phyloP scores from a whole-genome alignment of 2,329 filamentous ascomycete species.

The Ophiostoma pallidulum region DNA sequence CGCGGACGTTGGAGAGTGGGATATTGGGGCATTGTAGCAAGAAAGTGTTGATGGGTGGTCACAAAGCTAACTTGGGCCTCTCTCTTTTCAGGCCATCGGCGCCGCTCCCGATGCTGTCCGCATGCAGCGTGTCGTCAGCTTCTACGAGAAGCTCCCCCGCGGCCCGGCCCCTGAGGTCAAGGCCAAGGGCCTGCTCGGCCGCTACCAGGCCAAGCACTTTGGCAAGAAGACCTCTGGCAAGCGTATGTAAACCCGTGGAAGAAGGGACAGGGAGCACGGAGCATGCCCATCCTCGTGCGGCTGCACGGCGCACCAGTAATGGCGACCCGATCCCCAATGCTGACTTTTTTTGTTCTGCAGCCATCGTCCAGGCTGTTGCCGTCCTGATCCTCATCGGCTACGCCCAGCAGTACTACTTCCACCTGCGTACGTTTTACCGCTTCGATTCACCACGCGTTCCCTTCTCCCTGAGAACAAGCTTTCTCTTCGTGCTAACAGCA shows the following conservation, averaged over 20 bases:
- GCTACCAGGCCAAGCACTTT: slow-evolving; percentile 85
- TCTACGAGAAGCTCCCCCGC: slow-evolving; percentile 97
- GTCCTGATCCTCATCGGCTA: slow-evolving; percentile 76
- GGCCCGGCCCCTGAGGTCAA: slow-evolving; percentile 78
- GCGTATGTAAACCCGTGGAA: slow-evolving; percentile 71
- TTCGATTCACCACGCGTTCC: no score
- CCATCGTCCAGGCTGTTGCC: slow-evolving; percentile 77
- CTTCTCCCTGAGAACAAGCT: slow-evolving; percentile 89
- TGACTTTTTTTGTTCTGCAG: slow-evolving; percentile 37
- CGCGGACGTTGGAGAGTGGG: no score
- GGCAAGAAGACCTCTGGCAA: slow-evolving; percentile 82
- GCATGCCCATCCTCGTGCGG: no score
- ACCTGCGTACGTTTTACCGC: slow-evolving; percentile 66
- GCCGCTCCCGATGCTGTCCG: slow-evolving; percentile 90
- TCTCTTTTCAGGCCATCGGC: slow-evolving; percentile 66
- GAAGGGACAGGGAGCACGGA: no score
- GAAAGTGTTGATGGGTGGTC: no score
- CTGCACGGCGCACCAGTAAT: no score
- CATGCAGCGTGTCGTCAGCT: slow-evolving; percentile 96
- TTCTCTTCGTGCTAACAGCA: not conserved
- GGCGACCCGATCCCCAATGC: not conserved
- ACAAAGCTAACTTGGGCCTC: not conserved
- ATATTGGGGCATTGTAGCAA: no score
- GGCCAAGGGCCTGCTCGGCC: slow-evolving; percentile 70
- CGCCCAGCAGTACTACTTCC: slow-evolving; percentile 99